phyloP scores from a whole-genome alignment of 176 grass and related monocot species.

The Cymbopogon citratus region DNA sequence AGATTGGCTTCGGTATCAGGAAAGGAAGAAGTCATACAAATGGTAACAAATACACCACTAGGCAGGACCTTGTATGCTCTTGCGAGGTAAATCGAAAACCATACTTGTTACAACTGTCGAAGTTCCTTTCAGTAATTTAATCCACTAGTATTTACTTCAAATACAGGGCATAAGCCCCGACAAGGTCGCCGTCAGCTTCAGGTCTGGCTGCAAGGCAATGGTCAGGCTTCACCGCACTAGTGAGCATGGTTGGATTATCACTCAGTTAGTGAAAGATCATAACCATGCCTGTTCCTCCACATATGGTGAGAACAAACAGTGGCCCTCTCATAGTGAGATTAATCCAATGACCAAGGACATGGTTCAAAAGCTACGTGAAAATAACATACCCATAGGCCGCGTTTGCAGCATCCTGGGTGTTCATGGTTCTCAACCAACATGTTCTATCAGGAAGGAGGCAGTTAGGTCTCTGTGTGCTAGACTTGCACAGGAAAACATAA shows the following conservation, averaged over 20 bases:
- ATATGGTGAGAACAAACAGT: not conserved
- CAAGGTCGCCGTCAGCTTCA: no score
- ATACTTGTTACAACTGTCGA: no score
- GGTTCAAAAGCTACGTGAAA: not conserved
- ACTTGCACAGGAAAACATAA: not conserved
- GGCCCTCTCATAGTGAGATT: not conserved
- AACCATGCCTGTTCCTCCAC: no score
- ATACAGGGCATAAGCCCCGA: no score
- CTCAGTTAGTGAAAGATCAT: no score
- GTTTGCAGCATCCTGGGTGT: not conserved
- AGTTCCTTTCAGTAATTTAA: no score
- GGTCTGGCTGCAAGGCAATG: no score
- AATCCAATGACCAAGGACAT: not conserved
- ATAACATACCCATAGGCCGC: not conserved
- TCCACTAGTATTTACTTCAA: no score
- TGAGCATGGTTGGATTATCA: no score
- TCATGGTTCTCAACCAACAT: not conserved
- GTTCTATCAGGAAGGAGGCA: not conserved
- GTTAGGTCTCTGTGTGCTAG: not conserved
- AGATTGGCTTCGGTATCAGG: not conserved
- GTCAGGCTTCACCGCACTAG: no score
- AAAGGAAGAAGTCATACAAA: not conserved
- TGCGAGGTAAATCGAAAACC: not conserved
- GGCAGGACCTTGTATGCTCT: not conserved
- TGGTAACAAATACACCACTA: rapidly evolving